Percentiles rank a stretch among this genome's conserved stretches.
phyloP scores from a whole-genome alignment of 108 stramenopile species.

The Pseudonitzschia multiseries region DNA sequence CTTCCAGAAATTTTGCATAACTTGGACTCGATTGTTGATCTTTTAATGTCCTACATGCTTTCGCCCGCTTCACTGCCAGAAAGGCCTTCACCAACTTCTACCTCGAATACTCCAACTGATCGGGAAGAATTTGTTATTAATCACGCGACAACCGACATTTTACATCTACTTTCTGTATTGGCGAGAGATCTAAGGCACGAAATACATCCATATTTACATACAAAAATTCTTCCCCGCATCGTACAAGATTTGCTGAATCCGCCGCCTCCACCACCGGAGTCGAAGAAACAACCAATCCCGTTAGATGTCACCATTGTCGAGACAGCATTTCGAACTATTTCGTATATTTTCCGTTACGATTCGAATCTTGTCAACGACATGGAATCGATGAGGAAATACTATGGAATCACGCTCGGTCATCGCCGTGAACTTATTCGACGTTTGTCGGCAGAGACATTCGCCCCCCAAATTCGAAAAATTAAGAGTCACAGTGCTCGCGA shows the following conservation, averaged over 20 bases:
- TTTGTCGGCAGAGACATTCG: constrained; percentile 77
- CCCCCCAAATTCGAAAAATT: constrained; percentile 74
- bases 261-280: constrained; percentile 47
- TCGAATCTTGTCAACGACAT: constrained; percentile 49
- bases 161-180: constrained; percentile 79
- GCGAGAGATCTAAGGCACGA: constrained; percentile 83
- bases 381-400: constrained; percentile 78
- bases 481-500: constrained; percentile 55
- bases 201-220: constrained; percentile 72
- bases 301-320: constrained; percentile 80
- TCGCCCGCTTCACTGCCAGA: constrained; percentile 43
- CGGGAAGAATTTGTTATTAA: constrained; percentile 53
- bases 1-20: constrained; percentile 83
- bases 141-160: constrained; percentile 79
- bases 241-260: constrained; percentile 77
- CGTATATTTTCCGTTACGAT: constrained; percentile 84
- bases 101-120: neutral
- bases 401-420: constrained; percentile 72
- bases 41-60: constrained; percentile 63
- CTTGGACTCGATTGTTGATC: constrained; percentile 57
- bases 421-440: constrained; percentile 70
- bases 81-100: constrained; percentile 15
- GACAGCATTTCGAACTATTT: constrained; percentile 74
- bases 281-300: constrained; percentile 53
- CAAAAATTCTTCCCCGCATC: constrained; percentile 67